Conservation (phyloP, 169 alveolate species). For the Perkinsus olseni region DNA sequence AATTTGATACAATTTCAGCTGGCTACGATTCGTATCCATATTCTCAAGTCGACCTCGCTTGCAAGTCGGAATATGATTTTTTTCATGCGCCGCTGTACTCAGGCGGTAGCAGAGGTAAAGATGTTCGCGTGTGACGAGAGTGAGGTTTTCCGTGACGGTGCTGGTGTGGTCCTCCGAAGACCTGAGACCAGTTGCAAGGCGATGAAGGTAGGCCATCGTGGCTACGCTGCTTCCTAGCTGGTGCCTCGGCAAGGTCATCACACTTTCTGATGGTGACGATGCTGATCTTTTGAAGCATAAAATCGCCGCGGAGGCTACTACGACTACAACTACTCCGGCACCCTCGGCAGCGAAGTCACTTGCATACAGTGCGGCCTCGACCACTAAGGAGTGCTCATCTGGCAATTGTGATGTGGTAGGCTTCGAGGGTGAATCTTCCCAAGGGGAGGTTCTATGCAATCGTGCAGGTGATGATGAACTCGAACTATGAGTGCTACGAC, state of each 20-base stretch:
- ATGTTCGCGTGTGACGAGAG: neutral
- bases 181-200: neutral
- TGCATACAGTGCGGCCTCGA: neutral
- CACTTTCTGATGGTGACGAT: neutral
- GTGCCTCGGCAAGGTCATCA: neutral
- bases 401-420: neutral
- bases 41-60: too few species aligned
- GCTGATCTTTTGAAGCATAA: neutral
- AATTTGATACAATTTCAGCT: too few species aligned
- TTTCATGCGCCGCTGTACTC: neutral
- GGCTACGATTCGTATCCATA: too few species aligned
- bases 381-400: neutral
- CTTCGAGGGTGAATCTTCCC: too few species aligned
- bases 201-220: neutral
- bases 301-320: neutral
- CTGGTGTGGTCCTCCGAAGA: neutral
- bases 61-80: too few species aligned
- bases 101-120: neutral
- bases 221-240: too few species aligned
- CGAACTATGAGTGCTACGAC: neutral
- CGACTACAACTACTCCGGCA: neutral
- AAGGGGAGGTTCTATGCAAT: too few species aligned
- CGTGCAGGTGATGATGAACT: neutral
- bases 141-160: neutral
- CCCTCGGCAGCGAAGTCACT: neutral